Base-by-base conservation (phyloP, 371 early-diverging fungal genomes). In the Catenaria anguillulae region DNA sequence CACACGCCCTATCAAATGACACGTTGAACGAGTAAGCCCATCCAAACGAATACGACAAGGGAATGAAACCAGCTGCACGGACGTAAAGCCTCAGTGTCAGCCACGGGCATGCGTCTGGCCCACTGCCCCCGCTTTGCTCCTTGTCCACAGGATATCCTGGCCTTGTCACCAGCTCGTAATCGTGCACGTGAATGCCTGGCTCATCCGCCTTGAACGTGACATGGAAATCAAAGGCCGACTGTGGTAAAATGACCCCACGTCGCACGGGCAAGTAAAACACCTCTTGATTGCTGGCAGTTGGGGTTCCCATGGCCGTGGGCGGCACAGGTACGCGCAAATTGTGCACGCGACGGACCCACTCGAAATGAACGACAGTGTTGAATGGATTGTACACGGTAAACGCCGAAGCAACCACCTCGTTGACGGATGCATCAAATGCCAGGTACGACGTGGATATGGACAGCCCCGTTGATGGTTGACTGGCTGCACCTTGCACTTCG, bases 121-220 rank as follows among this genome's bases (percentile, higher is more conserved):
- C n/a, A n/a, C n/a, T n/a, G n/a, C n/a, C n/a, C n/a, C n/a, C n/a
- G n/a, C n/a, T n/a, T n/a, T n/a, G n/a, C n/a, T n/a, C n/a, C n/a
- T n/a, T n/a, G n/a, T n/a, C n/a, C 24, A n/a, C n/a, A 5, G n/a
- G n/a, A 8, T 21, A 21, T 13, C 37, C 13, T 8, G 46, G 46
- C n/a, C 23, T 17, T 24, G 46, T 24, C 24, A n/a, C n/a, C n/a
- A 46, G 3, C 46, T 0, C n/a, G n/a, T n/a, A 46, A 10, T 46
- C 46, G n/a, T 46, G n/a, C n/a, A 46, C 46, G 24, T 46, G n/a
- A 21, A 46, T 24, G 52, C 52, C 52, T 4, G 52, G 52, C 52
- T 2, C 15, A 8, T 12, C 8, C 52, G 52, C 26, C 52, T 50
- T 50, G 31, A 50, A 50, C 8, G 31, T 50, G 31, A 50, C 52